Evolutionary conservation across 2,329 filamentous ascomycete species (phyloP).

Genomic region (Apiospora arundinis): DNA sequence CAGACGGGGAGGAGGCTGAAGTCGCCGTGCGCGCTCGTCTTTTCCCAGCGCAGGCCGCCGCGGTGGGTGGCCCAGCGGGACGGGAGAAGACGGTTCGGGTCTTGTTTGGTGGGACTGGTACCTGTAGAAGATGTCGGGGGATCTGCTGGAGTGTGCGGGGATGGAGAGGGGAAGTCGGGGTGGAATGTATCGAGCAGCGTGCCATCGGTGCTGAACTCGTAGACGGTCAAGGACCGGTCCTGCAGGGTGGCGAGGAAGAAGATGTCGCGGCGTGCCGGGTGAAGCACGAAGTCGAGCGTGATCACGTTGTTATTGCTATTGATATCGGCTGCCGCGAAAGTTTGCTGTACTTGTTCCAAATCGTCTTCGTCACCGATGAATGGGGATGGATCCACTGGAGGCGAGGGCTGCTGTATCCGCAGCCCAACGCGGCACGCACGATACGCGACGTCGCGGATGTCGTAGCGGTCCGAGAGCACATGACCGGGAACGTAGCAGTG

Average conservation of each 20-base stretch:
- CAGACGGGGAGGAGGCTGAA: slow-evolving; percentile 37
- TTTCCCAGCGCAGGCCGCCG: slow-evolving; percentile 38
- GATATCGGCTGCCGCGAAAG: slow-evolving; percentile 29
- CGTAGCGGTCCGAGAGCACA: slow-evolving; percentile 11
- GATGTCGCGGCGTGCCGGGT: slow-evolving; percentile 30
- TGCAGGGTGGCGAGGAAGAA: slow-evolving; percentile 38
- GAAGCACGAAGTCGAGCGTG: slow-evolving; percentile 40
- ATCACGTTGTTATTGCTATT: slow-evolving; percentile 23
- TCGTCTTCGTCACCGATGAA: slow-evolving; percentile 11
- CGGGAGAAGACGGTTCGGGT: background rate
- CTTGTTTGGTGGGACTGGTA: slow-evolving; percentile 25
- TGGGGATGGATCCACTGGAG: background rate
- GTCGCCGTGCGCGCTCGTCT: slow-evolving; percentile 38
- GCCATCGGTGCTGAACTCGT: slow-evolving; percentile 34
- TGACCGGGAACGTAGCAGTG: slow-evolving; percentile 24
- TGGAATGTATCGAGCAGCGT: slow-evolving; percentile 20
- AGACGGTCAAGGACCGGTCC: slow-evolving; percentile 31
- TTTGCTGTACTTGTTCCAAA: slow-evolving; percentile 30
- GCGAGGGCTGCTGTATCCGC: background rate
- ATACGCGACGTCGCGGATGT: background rate
- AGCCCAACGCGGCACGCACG: slow-evolving; percentile 5
- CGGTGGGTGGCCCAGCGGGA: background rate
- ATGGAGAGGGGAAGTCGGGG: slow-evolving; percentile 31
- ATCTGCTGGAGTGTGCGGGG: background rate
- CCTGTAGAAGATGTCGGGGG: background rate